Conservation (phyloP, 1,284 basidiomycete genomes). For the Singerocomus inundabilis region DNA sequence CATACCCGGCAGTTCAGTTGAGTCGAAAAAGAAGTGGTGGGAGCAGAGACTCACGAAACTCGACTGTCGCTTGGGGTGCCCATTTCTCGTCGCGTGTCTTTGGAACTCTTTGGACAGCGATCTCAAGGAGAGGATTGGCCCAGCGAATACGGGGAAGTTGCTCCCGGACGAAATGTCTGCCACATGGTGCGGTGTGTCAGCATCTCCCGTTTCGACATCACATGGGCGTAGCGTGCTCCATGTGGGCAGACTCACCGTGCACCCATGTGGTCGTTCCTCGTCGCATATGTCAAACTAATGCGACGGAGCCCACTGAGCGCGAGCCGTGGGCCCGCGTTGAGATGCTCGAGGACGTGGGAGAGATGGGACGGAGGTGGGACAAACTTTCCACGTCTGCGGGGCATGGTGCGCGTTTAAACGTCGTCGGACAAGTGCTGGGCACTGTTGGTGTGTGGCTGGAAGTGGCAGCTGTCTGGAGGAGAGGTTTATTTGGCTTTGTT, state of each 20-base stretch:
- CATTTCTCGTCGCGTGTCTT: slow-evolving; percentile 54
- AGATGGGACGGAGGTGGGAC: slow-evolving; percentile 55
- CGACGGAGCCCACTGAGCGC: slow-evolving; percentile 48
- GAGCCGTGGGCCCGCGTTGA: slow-evolving; percentile 58
- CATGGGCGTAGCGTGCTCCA: background rate
- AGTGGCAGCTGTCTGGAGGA: too few species aligned
- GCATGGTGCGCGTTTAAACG: slow-evolving; percentile 30
- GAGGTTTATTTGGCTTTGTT: slow-evolving; percentile 25
- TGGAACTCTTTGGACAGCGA: slow-evolving; percentile 51
- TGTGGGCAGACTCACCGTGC: slow-evolving; percentile 51
- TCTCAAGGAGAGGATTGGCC: slow-evolving; percentile 62
- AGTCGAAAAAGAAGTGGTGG: background rate
- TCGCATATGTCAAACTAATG: slow-evolving; percentile 57
- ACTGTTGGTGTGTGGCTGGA: too few species aligned
- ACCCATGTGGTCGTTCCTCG: slow-evolving; percentile 70
- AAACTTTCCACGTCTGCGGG: slow-evolving; percentile 42
- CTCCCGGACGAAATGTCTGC: slow-evolving; percentile 73
- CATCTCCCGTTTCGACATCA: too few species aligned
- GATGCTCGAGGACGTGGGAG: slow-evolving; percentile 49
- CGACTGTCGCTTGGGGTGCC: slow-evolving; percentile 57
- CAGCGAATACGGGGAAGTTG: slow-evolving; percentile 71
- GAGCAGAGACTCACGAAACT: slow-evolving; percentile 53
- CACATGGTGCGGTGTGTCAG: background rate
- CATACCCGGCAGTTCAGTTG: background rate
- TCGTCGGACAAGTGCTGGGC: too few species aligned